phyloP scores from a whole-genome alignment of 805 yeast species.

The Huiozyma sinensis region DNA sequence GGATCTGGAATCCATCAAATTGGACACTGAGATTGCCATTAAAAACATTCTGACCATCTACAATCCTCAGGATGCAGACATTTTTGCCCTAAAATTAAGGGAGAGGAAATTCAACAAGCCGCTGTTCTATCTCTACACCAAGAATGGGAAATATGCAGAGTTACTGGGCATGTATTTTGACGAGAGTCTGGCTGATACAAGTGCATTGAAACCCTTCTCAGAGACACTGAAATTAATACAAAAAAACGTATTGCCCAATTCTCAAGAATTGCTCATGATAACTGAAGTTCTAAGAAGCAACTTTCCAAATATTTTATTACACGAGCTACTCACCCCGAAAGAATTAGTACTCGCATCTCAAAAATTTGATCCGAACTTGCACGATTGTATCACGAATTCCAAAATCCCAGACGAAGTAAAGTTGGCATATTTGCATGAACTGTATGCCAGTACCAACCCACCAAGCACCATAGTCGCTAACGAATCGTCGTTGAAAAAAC shows the following conservation, averaged over 20 bases:
- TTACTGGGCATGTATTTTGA: neutral
- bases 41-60: constrained; percentile 60
- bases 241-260: neutral
- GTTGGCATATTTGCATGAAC: constrained; percentile 12
- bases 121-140: constrained; percentile 16
- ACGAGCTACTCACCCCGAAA: constrained; percentile 3
- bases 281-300: constrained; percentile 7
- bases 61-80: constrained; percentile 44
- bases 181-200: neutral
- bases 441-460: constrained; percentile 4
- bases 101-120: constrained; percentile 15
- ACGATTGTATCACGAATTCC: constrained; percentile 7
- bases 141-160: constrained; percentile 1
- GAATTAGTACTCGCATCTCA: constrained; percentile 7
- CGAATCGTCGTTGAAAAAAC: constrained; percentile 4
- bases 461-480: neutral
- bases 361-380: constrained; percentile 14
- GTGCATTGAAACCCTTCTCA: neutral
- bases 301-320: constrained; percentile 2
- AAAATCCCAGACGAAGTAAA: constrained; percentile 3
- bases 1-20: constrained; percentile 6
- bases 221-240: neutral
- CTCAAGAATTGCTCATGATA: constrained; percentile 3
- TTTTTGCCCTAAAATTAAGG: constrained; percentile 27
- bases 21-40: constrained; percentile 66